These are phyloP conservation scores for Cercospora beticola DNA, from an alignment of 2,329 filamentous ascomycete species.

Conservation along the genomic window DNA sequence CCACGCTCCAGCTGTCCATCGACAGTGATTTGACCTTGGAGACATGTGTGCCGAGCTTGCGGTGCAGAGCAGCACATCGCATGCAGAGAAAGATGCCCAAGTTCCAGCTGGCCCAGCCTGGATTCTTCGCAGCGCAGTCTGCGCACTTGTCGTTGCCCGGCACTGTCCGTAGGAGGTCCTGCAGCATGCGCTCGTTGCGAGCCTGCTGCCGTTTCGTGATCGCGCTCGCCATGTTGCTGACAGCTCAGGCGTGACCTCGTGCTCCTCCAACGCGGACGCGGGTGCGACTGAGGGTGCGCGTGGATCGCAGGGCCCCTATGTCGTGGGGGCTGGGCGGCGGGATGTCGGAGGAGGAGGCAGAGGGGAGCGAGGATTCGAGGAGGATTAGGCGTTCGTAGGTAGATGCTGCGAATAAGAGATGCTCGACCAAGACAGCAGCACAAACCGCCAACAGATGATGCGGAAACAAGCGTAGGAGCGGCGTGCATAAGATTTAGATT, in stretches of 20 bases:
- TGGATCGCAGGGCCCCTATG: background rate
- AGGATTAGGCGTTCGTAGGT: background rate
- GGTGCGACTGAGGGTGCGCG: constrained; percentile 7
- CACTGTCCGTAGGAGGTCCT: constrained; percentile 81
- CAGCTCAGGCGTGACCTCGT: background rate
- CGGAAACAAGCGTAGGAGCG: background rate
- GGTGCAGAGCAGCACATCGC: constrained; percentile 92
- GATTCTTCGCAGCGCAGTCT: constrained; percentile 87
- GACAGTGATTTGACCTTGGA: constrained; percentile 98
- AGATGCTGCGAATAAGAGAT: background rate
- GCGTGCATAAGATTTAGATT: background rate
- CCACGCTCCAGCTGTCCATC: constrained; percentile 96
- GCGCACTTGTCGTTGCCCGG: constrained; percentile 92
- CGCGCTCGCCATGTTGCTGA: constrained; percentile 62
- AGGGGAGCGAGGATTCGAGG: background rate
- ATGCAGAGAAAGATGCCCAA: constrained; percentile 96
- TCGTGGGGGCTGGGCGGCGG: background rate
- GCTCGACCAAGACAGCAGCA: background rate
- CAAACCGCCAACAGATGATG: background rate
- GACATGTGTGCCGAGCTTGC: constrained; percentile 94
- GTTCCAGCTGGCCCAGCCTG: constrained; percentile 99
- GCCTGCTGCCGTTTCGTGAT: constrained; percentile 96
- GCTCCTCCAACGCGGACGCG: constrained; percentile 7
- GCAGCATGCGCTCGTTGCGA: constrained; percentile 88
- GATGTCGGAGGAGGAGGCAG: background rate